These are phyloP conservation scores for Periconia digitata DNA, from an alignment of 2,329 filamentous ascomycete genomes.

Conservation along the genomic window DNA sequence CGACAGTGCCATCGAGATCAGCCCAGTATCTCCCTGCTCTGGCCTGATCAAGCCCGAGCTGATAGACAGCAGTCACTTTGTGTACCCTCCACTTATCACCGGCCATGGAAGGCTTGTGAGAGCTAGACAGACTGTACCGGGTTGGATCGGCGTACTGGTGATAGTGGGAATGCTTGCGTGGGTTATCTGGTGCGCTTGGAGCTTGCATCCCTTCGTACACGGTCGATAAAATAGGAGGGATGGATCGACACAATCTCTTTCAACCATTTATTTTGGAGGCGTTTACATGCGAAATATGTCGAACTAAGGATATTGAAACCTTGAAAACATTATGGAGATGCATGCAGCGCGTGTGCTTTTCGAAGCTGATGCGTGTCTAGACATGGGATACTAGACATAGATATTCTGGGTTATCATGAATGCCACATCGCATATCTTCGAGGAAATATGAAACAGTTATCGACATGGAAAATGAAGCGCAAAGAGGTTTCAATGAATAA, in stretches of 20 bases:
- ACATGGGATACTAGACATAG: too few species aligned
- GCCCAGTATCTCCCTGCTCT: background rate
- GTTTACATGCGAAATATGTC: too few species aligned
- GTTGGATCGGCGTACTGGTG: constrained; percentile 7
- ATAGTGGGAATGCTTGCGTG: constrained; percentile 8
- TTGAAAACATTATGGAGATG: too few species aligned
- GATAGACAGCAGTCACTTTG: background rate
- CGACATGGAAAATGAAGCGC: too few species aligned
- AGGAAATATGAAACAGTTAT: too few species aligned
- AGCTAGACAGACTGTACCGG: constrained; percentile 5
- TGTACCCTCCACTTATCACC: constrained; percentile 8
- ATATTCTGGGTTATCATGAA: too few species aligned
- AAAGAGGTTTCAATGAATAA: background rate
- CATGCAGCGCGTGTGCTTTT: too few species aligned
- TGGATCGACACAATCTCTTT: background rate
- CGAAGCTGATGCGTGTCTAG: too few species aligned
- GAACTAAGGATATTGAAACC: too few species aligned
- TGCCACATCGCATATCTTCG: too few species aligned
- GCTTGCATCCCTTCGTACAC: background rate
- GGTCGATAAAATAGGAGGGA: background rate
- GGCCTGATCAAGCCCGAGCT: background rate
- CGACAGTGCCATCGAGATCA: constrained; percentile 3
- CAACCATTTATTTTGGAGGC: background rate
- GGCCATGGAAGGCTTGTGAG: constrained; percentile 4
- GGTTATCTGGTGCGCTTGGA: constrained; percentile 9